Evolutionary conservation across 106 monocot species (phyloP).

Genomic region (Allium sativum): DNA sequence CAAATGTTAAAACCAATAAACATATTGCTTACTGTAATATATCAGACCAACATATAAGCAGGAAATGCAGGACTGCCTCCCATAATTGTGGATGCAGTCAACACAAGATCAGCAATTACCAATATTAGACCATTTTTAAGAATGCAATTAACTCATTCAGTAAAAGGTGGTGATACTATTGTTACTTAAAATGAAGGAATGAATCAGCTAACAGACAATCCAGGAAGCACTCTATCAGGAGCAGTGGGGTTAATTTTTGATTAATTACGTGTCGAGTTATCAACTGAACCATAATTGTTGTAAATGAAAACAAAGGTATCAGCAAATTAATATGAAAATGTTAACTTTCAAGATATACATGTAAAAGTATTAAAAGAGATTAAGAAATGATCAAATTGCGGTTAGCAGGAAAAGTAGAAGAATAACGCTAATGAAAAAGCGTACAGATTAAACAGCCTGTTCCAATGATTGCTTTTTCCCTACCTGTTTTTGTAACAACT

Average conservation of each 20-base stretch:
- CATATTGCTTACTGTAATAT: background rate
- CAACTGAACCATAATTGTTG: background rate
- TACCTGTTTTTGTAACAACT: constrained; percentile 53
- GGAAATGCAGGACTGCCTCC: no score
- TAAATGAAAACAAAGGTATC: background rate
- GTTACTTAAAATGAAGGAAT: background rate
- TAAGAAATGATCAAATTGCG: constrained; percentile 41
- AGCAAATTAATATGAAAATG: background rate
- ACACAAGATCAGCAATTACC: background rate
- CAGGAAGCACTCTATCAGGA: no score
- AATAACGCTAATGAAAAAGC: constrained; percentile 38
- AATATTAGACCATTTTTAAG: background rate
- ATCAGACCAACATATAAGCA: background rate
- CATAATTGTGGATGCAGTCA: no score
- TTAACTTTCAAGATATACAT: background rate
- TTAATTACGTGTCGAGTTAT: background rate
- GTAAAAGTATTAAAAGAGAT: background rate
- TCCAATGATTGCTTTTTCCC: constrained; percentile 89
- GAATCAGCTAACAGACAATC: background rate
- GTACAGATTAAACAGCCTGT: constrained; percentile 50
- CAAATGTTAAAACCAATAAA: background rate
- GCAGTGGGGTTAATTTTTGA: no score
- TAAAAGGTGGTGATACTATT: background rate
- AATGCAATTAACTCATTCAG: background rate
- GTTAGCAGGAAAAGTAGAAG: constrained; percentile 42